phyloP scores from a whole-genome alignment of 225 moss, liverwort and hornwort genomes.

The Pseudisothecium myosuroides region DNA sequence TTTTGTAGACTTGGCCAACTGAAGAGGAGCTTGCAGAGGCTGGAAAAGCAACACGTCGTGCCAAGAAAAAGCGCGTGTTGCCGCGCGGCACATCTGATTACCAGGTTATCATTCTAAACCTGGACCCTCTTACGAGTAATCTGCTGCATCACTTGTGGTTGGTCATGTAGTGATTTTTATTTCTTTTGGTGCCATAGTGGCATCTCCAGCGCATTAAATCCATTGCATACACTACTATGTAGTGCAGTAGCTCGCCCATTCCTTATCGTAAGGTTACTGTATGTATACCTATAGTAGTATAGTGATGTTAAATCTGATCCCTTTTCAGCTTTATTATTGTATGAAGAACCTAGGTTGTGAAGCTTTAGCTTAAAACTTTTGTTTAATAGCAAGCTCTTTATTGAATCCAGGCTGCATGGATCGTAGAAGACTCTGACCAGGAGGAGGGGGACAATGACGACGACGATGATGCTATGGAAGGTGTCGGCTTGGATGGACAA shows the following conservation, averaged over 20 bases:
- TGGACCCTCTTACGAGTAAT: not conserved
- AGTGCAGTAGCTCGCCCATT: not conserved
- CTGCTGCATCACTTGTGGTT: not conserved
- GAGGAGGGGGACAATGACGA: conserved; percentile 35
- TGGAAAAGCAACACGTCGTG: conserved; percentile 20
- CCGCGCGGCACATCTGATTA: conserved; percentile 92
- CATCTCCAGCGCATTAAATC: not conserved
- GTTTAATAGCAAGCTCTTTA: not conserved
- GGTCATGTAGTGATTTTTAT: not conserved
- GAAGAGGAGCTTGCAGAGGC: conserved; percentile 84
- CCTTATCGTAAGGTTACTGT: not conserved
- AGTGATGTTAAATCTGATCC: not conserved
- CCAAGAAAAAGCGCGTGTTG: conserved; percentile 46
- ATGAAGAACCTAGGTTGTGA: not conserved
- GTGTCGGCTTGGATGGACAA: conserved; percentile 24
- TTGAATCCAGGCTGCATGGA: conserved; percentile 81
- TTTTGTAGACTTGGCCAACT: conserved; percentile 93
- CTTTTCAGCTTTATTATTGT: not conserved
- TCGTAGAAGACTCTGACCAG: conserved; percentile 72
- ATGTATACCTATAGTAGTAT: not conserved
- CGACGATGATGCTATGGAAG: conserved; percentile 40
- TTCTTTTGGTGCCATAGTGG: not conserved
- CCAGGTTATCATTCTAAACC: conserved; percentile 37
- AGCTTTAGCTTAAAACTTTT: not conserved
- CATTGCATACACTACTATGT: not conserved